Base-by-base conservation (phyloP, 2,329 filamentous ascomycete species). In the Chaetomium globosum region DNA sequence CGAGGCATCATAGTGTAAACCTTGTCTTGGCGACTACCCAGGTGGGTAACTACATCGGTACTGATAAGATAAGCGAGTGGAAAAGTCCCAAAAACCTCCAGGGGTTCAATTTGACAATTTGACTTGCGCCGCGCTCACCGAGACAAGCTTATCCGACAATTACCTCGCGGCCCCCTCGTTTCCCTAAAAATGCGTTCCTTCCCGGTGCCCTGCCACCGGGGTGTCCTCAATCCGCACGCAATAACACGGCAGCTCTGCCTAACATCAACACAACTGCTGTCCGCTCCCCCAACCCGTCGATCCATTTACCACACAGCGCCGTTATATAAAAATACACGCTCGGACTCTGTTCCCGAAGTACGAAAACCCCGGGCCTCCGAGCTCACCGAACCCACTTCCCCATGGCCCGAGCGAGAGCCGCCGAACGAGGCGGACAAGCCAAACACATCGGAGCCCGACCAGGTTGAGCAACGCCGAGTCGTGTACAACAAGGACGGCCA, bases 181-280 rank as follows among this genome's bases (percentile, higher is more conserved):
- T 48, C 46, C 21, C n/a, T 31, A 9, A n/a, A 39, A 55, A 55
- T 55, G 53, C 31, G 31, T 8, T 8, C 21, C 30, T 31, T 36
- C 30, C 53, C n/a, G 53, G 53, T 31, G 30, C 53, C 30, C 53
- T 55, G 31, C 9, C 53, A 31, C 31, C 53, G 30, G n/a, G 30
- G 30, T 6, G 2, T 36, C 4, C 53, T 33, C 30, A 13, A 12
- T 31, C 2, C 23, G 4, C 12, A 23, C 21, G 23, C 49, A 12
- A 26, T 52, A 52, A 26, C 49, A 28, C 49, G 49, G 23, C 49
- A 26, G 13, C 23, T 4, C 6, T 19, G 9, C 23, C 12, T 26
- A 13, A 13, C 49, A 52, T 26, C 4, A 26, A 4, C 49, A 10
- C 49, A 48, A 23, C 46, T 48, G 7, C n/a, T 21, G 8, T 23